Conservation (phyloP, 208 protist genomes). For the Trypanosomatidae sp. region DNA sequence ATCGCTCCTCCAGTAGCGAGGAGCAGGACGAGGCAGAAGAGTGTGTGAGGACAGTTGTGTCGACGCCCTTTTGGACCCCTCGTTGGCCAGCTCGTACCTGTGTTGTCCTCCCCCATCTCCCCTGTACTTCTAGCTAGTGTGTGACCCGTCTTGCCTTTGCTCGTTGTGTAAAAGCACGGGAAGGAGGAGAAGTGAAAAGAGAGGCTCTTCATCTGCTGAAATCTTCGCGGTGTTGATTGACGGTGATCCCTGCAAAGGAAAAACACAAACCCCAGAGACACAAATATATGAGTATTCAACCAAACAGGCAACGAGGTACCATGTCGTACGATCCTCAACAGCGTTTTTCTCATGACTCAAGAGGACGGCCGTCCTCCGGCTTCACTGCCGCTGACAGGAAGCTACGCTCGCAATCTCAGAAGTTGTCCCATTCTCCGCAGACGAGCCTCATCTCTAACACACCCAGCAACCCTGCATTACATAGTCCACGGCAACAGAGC, state of each 20-base stretch:
- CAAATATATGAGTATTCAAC: background rate
- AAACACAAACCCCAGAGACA: background rate
- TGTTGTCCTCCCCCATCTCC: background rate
- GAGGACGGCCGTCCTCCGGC: background rate
- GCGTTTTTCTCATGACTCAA: background rate
- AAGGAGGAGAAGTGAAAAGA: background rate
- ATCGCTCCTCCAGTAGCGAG: background rate
- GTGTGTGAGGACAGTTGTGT: background rate
- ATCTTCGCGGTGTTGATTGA: background rate
- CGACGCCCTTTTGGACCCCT: background rate
- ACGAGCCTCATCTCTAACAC: background rate
- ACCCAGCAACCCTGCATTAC: background rate
- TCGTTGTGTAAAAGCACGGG: background rate
- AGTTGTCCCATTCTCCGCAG: background rate
- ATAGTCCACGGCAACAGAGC: background rate
- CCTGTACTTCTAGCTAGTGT: background rate
- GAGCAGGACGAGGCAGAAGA: background rate
- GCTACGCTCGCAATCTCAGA: background rate
- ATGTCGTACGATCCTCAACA: background rate
- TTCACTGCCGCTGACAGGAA: background rate
- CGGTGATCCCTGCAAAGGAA: background rate
- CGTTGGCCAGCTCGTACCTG: no score
- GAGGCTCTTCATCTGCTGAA: background rate
- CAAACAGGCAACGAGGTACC: background rate
- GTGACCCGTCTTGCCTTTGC: no score